Percentiles rank a stretch among this genome's conserved stretches.
These are phyloP conservation scores for Sanghuangporus weigelae DNA, from an alignment of 1,284 basidiomycete genomes.

Conservation along the genomic window DNA sequence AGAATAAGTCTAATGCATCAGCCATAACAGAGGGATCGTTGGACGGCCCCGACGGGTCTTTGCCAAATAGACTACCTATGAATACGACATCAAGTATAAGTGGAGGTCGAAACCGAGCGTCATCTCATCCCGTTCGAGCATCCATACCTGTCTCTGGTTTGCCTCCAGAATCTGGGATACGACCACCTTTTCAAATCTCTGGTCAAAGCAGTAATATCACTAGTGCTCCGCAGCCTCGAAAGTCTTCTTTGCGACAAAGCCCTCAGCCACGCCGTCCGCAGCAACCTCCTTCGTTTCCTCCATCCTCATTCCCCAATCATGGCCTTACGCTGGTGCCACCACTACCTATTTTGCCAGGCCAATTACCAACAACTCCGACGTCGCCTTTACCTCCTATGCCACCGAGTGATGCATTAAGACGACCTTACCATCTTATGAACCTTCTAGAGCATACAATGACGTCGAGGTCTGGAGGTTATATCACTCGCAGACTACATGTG, in stretches of 20 bases:
- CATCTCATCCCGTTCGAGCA: conserved; percentile 52
- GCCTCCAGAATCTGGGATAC: conserved; percentile 8
- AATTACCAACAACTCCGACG: conserved; percentile 64
- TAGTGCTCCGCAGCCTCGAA: conserved; percentile 37
- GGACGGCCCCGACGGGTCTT: conserved; percentile 3
- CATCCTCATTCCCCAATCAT: conserved; percentile 23
- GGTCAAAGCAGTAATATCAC: conserved; percentile 15
- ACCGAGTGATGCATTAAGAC: conserved; percentile 69
- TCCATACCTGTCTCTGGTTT: conserved; percentile 27
- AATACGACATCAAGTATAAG: conserved; percentile 31
- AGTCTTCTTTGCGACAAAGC: conserved; percentile 56
- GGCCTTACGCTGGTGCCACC: conserved; percentile 43
- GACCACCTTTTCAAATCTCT: conserved; percentile 41
- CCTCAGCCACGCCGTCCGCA: conserved; percentile 48
- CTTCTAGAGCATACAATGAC: conserved; percentile 78
- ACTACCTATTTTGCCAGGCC: conserved; percentile 44
- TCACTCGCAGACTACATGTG: conserved; percentile 84
- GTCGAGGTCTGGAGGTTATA: conserved; percentile 78
- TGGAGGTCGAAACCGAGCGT: conserved; percentile 50
- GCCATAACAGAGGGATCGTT: conserved; percentile 5
- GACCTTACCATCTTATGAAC: conserved; percentile 89
- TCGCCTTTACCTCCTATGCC: conserved; percentile 68
- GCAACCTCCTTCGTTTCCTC: conserved; percentile 36
- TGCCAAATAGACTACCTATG: conserved; percentile 29
- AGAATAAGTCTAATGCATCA: conserved; percentile 36